Evolutionary conservation across 2,329 filamentous ascomycete genomes (phyloP), one percentile per base, ranked within the genome.

Genomic region (Erysiphe pisi): DNA sequence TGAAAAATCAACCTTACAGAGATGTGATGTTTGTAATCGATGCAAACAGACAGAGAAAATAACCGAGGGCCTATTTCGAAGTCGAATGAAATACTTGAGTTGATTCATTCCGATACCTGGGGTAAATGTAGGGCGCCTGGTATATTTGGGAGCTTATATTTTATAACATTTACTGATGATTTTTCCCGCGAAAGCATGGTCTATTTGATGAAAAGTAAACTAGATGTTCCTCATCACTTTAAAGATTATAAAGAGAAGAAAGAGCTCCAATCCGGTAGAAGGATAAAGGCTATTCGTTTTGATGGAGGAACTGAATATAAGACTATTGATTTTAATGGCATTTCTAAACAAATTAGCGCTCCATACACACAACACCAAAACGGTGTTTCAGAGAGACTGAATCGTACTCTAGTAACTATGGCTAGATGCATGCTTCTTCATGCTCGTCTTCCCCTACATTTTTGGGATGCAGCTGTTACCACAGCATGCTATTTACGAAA

Each of bases 31-130:
- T 18, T 71, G 68, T 28, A 71, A 71, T 71, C 20, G 12, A n/a
- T 71, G 68, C 68, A 71, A 71, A 45, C 14, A 71, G 20, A 43
- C 49, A 11, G 43, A 74, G 28, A 74, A 36, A 49, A 74, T 74
- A 74, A 74, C 25, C 70, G 70, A 25, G 43, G 36, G 20, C 43
- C 43, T 40, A 43, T n/a, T 52, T 25, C 40, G 22, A 47, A 40
- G 20, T 71, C 68, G 4, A 18, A 28, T 16, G 43, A 71, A 25
- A 22, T 71, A 40, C 68, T 71, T 20, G 16, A 71, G 25, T 22
- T 71, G 25, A 45, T 71, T 22, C 25, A 71, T 71, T 71, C 68
- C 18, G 68, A 71, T 45, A 43, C 68, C 18, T 71, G 68, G 68
- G 68, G 68, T 20, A 71, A 71, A 71, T 58, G 52, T 25, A 20